Evolutionary conservation across 2,329 filamentous ascomycete genomes (phyloP).

Genomic region (Alternaria dauci): DNA sequence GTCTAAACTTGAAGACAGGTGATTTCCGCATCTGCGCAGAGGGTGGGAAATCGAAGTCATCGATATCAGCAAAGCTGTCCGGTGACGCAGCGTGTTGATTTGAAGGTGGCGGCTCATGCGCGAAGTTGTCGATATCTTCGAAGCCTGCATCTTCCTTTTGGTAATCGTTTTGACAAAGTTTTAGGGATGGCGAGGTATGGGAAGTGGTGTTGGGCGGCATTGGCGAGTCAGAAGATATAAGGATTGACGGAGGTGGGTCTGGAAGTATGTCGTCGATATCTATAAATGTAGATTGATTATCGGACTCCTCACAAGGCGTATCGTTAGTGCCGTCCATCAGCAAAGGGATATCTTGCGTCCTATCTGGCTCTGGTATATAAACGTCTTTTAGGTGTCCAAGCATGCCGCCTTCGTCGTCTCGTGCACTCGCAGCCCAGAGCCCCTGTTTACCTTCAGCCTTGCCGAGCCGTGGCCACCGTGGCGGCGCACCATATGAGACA

Average conservation of each 20-base stretch:
- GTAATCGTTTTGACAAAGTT: background rate
- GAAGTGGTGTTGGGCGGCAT: conserved; percentile 20
- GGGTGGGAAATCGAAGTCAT: conserved; percentile 35
- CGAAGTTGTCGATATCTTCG: conserved; percentile 38
- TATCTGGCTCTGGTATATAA: conserved; percentile 43
- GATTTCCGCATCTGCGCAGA: conserved; percentile 14
- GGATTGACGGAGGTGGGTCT: conserved; percentile 9
- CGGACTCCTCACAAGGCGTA: background rate
- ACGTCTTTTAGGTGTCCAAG: conserved; percentile 38
- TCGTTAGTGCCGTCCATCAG: conserved; percentile 32
- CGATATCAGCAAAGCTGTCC: conserved; percentile 37
- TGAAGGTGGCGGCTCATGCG: conserved; percentile 35
- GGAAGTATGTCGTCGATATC: conserved; percentile 33
- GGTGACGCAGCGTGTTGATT: conserved; percentile 34
- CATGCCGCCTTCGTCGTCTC: conserved; percentile 43
- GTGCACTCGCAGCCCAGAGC: conserved; percentile 46
- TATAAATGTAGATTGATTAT: conserved; percentile 15
- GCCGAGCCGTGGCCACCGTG: conserved; percentile 29
- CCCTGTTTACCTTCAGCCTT: conserved; percentile 31
- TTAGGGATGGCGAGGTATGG: background rate
- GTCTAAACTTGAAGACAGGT: background rate
- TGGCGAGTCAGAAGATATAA: conserved; percentile 36
- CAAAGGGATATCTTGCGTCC: conserved; percentile 42
- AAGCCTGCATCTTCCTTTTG: conserved; percentile 18
- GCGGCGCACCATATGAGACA: background rate